A percentile compares a stretch with the other conserved stretches of the same genome.
These are phyloP conservation scores for Amylocarpus encephaloides DNA, from an alignment of 2,329 filamentous ascomycete genomes.

Conservation along the genomic window DNA sequence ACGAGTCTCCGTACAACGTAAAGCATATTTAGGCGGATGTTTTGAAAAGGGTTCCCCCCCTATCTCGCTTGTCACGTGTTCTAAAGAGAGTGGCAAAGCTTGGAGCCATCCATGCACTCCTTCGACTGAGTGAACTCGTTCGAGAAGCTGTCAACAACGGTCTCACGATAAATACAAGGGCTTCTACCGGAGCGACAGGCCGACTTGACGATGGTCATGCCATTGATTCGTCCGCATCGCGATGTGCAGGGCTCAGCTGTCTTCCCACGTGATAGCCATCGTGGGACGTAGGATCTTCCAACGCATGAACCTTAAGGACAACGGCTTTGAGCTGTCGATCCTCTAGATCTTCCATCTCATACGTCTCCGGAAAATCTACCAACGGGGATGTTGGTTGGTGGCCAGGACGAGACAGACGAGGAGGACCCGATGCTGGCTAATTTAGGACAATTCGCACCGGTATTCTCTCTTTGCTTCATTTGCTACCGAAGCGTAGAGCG, in stretches of 20 bases:
- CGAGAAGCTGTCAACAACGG: too few relatives aligned
- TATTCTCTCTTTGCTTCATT: too few relatives aligned
- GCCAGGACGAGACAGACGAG: neutral
- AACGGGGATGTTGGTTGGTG: neutral
- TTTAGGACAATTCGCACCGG: neutral
- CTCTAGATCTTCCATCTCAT: neutral
- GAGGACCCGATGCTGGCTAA: neutral
- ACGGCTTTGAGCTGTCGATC: neutral
- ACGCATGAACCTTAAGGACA: neutral
- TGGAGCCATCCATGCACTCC: too few relatives aligned
- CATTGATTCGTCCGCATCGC: constrained; percentile 17
- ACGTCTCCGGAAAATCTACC: neutral
- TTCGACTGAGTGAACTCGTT: too few relatives aligned
- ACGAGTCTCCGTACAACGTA: too few relatives aligned
- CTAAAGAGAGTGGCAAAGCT: too few relatives aligned
- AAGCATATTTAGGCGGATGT: too few relatives aligned
- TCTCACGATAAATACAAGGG: too few relatives aligned
- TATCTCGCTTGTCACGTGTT: too few relatives aligned
- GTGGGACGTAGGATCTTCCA: neutral
- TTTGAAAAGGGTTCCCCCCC: too few relatives aligned
- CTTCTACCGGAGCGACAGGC: too few relatives aligned
- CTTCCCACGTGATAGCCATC: neutral
- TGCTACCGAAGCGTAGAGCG: too few relatives aligned
- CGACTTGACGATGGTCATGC: neutral
- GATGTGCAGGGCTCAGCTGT: constrained; percentile 14